Evolutionary conservation across 2,329 filamentous ascomycete species (phyloP), one percentile per base, ranked within the genome.

Genomic region (Beauveria asiatica): DNA sequence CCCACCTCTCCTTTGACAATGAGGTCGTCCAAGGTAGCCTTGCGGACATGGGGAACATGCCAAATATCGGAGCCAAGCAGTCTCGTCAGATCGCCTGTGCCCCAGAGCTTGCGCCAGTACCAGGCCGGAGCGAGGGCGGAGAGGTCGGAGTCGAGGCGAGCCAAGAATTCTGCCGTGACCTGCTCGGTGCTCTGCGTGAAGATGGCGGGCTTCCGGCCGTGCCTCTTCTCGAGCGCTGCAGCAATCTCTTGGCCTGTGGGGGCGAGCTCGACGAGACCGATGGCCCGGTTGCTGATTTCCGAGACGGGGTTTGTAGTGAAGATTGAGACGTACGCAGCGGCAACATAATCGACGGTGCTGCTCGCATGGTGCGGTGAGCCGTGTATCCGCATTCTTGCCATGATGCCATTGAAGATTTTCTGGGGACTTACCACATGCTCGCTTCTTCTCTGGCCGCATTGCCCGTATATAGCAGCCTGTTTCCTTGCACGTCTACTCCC

Each of bases 71-170:
- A 42, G 48, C 55, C 44, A 17, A 57, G 19, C 17, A 49, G 13
- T 13, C 41, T 9, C 2, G 9, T 10, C 11, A 57, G 21, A 10
- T 46, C 39, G 5, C 54, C 42, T 5, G 54, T 21, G 5, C 42
- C 54, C 54, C 54, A 57, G 3, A 57, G 42, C 23, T 33, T 33
- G 42, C 54, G 55, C 48, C 41, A 49, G 16, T 57, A 49, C 44
- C 55, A 57, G 5, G 44, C 44, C 11, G 55, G 44, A 2, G 21
- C 30, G 5, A 37, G 11, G 11, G 33, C 33, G 33, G 33, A 13
- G 5, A 37, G 33, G 33, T 37, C 11, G 5, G 33, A 37, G 16
- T 37, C 11, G 11, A 37, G 33, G 33, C 33, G 33, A 6, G 33
- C 13, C 11, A 16, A 6, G 30, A 30, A 33, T 10, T 57, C 21